A percentile compares a stretch with the other conserved stretches of the same genome.
Conservation (phyloP, 2,329 filamentous ascomycete species). For the Gyromitra esculenta region DNA sequence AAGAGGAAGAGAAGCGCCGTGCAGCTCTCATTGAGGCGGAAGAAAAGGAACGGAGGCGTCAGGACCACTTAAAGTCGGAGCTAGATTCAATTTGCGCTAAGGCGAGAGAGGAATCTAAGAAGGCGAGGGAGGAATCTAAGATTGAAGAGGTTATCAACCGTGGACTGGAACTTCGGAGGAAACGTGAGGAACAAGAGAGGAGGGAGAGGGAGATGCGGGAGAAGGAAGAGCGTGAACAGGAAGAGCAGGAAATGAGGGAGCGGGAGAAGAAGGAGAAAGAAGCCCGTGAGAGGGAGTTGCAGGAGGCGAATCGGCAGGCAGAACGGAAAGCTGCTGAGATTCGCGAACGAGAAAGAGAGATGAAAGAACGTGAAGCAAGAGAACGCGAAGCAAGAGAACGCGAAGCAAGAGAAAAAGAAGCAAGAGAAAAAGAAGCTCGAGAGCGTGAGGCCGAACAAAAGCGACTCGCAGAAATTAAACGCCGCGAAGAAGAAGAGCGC, state of each 20-base stretch:
- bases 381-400: constrained; percentile 41
- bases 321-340: constrained; percentile 9
- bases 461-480: constrained; percentile 43
- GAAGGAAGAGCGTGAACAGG: constrained; percentile 48
- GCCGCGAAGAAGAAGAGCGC: constrained; percentile 43
- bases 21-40: constrained; percentile 42
- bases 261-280: constrained; percentile 28
- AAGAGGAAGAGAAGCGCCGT: constrained; percentile 42
- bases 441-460: constrained; percentile 43
- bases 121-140: background rate
- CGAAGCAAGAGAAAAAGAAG: constrained; percentile 38
- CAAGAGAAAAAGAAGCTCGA: constrained; percentile 37
- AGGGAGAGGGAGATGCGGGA: constrained; percentile 43
- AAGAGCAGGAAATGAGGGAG: constrained; percentile 32
- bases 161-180: constrained; percentile 44
- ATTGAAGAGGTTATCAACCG: constrained; percentile 37
- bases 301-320: constrained; percentile 19
- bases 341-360: constrained; percentile 37
- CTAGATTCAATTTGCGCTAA: constrained; percentile 47
- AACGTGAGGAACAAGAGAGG: constrained; percentile 48
- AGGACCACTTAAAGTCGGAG: constrained; percentile 44
- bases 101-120: constrained; percentile 40
- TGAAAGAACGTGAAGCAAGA: constrained; percentile 33
- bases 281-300: constrained; percentile 25
- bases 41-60: constrained; percentile 47